Conservation (phyloP, 2,329 filamentous ascomycete genomes). For the Talaromyces sp. region DNA sequence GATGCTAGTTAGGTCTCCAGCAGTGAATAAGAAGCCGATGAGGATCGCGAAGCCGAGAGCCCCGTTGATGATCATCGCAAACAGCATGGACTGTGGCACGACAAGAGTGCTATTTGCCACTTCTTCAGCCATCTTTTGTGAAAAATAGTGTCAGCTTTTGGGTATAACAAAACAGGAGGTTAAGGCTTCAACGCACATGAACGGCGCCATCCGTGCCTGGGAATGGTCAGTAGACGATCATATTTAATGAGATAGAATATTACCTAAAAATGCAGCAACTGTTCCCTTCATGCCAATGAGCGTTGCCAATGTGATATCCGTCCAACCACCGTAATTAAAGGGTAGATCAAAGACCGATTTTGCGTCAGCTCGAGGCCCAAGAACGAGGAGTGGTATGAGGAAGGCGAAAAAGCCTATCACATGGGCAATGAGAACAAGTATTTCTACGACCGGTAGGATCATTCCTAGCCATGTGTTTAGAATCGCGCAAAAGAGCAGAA, state of each 20-base stretch:
- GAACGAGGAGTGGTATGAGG: conserved; percentile 38
- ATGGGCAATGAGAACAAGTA: conserved; percentile 37
- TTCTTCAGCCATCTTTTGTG: conserved; percentile 25
- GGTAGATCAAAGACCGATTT: conserved; percentile 37
- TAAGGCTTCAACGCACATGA: too few relatives aligned
- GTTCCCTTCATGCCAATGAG: conserved; percentile 39
- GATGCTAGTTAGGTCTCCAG: conserved; percentile 44
- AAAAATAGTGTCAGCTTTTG: too few relatives aligned
- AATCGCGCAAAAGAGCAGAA: conserved; percentile 26
- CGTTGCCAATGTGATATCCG: conserved; percentile 28
- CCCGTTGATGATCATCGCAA: conserved; percentile 47
- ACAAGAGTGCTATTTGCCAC: conserved; percentile 44
- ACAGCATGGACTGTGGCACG: conserved; percentile 49
- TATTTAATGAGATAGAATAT: background rate
- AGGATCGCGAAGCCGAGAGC: conserved; percentile 52
- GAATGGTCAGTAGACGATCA: conserved; percentile 11
- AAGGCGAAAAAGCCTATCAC: conserved; percentile 39
- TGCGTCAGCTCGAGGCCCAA: conserved; percentile 33
- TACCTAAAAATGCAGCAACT: conserved; percentile 39
- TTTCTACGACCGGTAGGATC: conserved; percentile 32
- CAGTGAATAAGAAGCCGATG: conserved; percentile 50
- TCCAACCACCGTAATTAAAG: conserved; percentile 37
- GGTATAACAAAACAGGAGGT: too few relatives aligned
- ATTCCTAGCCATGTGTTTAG: conserved; percentile 40
- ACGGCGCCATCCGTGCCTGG: too few relatives aligned